A percentile compares a stretch with the other conserved stretches of the same genome.
These are phyloP conservation scores for Geotrichum klebahnii DNA, from an alignment of 1,139 yeast genomes.

Conservation along the genomic window DNA sequence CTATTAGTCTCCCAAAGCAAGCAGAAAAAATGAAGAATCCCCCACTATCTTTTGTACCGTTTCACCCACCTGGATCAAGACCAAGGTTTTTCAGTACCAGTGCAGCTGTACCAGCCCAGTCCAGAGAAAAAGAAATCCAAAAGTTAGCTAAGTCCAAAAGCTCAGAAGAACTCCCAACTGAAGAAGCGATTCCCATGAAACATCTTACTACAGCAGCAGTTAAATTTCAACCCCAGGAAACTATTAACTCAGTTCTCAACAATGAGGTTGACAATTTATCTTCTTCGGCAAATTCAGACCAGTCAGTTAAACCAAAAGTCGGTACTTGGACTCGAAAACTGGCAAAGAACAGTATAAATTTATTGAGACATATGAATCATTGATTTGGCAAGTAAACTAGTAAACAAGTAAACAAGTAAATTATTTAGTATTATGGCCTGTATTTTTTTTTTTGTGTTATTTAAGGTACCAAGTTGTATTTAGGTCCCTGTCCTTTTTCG, in stretches of 20 bases:
- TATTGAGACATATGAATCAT: constrained; percentile 1
- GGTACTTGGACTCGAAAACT: constrained; percentile 9
- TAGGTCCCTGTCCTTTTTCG: too few relatives aligned
- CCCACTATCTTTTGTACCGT: not conserved
- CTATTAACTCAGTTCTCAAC: too few relatives aligned
- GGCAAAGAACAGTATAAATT: constrained; percentile 11
- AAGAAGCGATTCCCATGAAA: too few relatives aligned
- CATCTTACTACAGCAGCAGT: not conserved
- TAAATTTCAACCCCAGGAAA: too few relatives aligned
- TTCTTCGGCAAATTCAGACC: too few relatives aligned
- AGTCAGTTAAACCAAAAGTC: not conserved
- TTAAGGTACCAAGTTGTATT: too few relatives aligned
- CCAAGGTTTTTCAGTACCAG: constrained; percentile 9
- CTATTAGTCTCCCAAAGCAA: not conserved
- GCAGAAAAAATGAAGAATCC: not conserved
- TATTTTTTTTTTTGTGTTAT: not conserved
- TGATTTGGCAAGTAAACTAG: not conserved
- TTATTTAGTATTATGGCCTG: not conserved
- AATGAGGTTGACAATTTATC: too few relatives aligned
- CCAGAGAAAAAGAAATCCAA: too few relatives aligned
- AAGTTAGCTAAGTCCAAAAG: not conserved
- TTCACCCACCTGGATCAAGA: not conserved
- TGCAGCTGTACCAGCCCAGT: not conserved
- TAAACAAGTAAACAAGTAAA: not conserved
- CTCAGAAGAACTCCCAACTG: not conserved